These are phyloP conservation scores for Daedaleopsis sinensis DNA, from an alignment of 768 basidiomycete genomes.

Conservation along the genomic window DNA sequence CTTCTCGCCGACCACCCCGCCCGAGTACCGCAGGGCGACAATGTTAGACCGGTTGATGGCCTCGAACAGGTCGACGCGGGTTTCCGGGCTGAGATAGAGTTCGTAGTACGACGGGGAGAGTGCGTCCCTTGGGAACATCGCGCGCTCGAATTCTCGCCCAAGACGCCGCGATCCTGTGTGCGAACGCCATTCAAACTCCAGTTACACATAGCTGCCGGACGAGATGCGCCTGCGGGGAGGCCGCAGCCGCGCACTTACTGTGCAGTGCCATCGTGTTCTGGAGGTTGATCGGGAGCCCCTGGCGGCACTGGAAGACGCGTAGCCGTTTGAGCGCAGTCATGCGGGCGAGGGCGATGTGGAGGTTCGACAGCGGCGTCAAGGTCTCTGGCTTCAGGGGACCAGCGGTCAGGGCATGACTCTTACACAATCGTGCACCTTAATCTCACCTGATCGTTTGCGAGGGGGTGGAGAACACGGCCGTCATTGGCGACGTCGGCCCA, in stretches of 20 bases:
- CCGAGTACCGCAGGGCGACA: slow-evolving; percentile 39
- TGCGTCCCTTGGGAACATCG: slow-evolving; percentile 36
- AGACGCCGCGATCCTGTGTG: slow-evolving; percentile 10
- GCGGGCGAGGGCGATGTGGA: slow-evolving; percentile 34
- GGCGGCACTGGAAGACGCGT: slow-evolving; percentile 39
- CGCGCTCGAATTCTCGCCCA: slow-evolving; percentile 38
- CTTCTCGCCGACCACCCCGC: slow-evolving; percentile 23
- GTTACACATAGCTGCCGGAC: background rate
- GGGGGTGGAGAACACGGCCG: slow-evolving; percentile 32
- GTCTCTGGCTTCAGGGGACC: slow-evolving; percentile 1
- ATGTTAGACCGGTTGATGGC: slow-evolving; percentile 29
- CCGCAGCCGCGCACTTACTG: slow-evolving; percentile 9
- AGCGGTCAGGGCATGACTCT: slow-evolving; percentile 10
- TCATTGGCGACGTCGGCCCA: slow-evolving; percentile 46
- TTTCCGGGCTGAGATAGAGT: slow-evolving; percentile 35
- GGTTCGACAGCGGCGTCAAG: slow-evolving; percentile 33
- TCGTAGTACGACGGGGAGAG: slow-evolving; percentile 34
- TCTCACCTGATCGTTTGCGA: slow-evolving; percentile 17
- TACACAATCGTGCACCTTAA: slow-evolving; percentile 19
- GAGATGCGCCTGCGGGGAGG: background rate
- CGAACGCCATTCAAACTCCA: background rate
- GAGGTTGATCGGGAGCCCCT: slow-evolving; percentile 26
- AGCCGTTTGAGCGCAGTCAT: slow-evolving; percentile 32
- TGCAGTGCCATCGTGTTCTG: slow-evolving; percentile 17
- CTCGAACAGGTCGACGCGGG: slow-evolving; percentile 34